Evolutionary conservation across 2,329 filamentous ascomycete genomes (phyloP), one percentile per base, ranked within the genome.

Genomic region (Lomentospora prolificans): DNA sequence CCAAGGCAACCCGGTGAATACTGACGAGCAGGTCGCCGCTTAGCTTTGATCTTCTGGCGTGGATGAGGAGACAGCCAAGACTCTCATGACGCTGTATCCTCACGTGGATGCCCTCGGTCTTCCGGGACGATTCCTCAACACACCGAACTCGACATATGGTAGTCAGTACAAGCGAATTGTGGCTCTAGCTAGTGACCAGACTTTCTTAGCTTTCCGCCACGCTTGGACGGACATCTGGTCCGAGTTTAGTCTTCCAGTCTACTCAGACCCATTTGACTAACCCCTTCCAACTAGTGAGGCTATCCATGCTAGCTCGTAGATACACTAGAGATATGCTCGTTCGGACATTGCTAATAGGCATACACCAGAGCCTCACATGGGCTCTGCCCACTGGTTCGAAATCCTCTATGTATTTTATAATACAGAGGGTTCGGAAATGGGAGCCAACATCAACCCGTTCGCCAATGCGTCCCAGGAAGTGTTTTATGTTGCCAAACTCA

Each of bases 191-290:
- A 82, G 82, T 30, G 82, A 86, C 66, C 69, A 70, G 6, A 64
- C 69, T 53, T 79, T 85, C 69, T 78, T 81, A 57, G 76, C 75
- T 3, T 75, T 76, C 24, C 74, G 81, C 3, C 74, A 82, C 3
- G 70, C 74, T 27, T 72, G 77, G 2, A 78, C 75, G 57, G 69
- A 81, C 61, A 70, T 70, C 1, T 82, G 78, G 75, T 70, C 78
- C 10, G 67, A 68, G 8, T 66, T 70, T 28, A 68, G 69, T 12
- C 62, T 80, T 2, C 70, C 76, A 19, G 78, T 79, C 6, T 85
- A 82, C 69, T 79, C 76, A 53, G 79, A 77, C 66, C 68, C 72
- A 36, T 77, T 76, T 60, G 69, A 77, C 57, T 72, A 75, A 6
- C 10, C 41, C 6, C 41, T 46, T 7, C 2, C 65, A 7, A n/a